Evolutionary conservation across 306 rosid species (phyloP).

Genomic region (Hippophae tibetana): DNA sequence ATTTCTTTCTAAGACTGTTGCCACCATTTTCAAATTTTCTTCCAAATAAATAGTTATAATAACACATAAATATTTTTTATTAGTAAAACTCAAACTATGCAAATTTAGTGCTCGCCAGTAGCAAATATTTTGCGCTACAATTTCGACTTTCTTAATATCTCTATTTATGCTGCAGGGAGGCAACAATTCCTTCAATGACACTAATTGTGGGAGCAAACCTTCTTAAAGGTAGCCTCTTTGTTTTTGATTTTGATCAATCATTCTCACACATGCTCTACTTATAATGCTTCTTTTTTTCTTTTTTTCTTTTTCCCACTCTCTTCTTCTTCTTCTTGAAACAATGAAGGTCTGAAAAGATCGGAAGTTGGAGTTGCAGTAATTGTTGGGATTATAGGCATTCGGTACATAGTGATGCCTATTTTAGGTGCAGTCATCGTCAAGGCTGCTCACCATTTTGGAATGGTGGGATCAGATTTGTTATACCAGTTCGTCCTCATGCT

Average conservation of each 20-base stretch:
- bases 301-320: not conserved
- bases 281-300: not conserved
- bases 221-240: not conserved
- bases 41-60: no score
- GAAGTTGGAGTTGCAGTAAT: not conserved
- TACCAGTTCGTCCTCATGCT: not conserved
- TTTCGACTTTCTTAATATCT: not conserved
- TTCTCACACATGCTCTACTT: no score
- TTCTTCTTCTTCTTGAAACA: not conserved
- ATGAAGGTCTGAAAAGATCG: not conserved
- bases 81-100: no score
- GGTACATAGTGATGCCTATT: not conserved
- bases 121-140: no score
- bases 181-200: not conserved
- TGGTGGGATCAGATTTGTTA: not conserved
- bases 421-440: not conserved
- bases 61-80: no score
- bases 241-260: not conserved
- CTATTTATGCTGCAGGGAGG: not conserved
- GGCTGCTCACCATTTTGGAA: not conserved
- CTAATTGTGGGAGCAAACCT: not conserved
- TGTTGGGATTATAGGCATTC: not conserved
- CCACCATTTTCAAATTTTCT: no score
- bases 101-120: no score
- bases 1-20: no score